Conservation (phyloP, 1,284 basidiomycete species). For the Cutaneotrichosporon sp. region DNA sequence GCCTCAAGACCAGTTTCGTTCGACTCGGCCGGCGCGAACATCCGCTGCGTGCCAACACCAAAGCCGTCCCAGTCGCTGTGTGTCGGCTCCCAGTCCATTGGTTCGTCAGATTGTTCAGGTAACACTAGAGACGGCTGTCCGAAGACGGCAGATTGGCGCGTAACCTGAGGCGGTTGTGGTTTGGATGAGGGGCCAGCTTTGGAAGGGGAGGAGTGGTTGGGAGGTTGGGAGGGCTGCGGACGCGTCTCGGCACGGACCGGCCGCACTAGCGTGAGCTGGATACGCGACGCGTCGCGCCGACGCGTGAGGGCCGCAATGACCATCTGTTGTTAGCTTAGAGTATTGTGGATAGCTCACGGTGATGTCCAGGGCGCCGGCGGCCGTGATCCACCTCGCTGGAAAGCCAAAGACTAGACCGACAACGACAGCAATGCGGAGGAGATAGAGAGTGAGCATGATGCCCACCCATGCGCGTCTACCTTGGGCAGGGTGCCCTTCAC, state of each 20-base stretch:
- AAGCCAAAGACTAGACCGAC: conserved; percentile 3
- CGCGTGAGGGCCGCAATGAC: conserved; percentile 11
- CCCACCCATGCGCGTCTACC: conserved; percentile 41
- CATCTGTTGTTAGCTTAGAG: conserved; percentile 9
- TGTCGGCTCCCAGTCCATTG: conserved; percentile 51
- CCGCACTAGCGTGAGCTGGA: conserved; percentile 13
- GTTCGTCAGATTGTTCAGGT: conserved; percentile 21
- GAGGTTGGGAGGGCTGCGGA: not conserved
- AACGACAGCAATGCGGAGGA: conserved; percentile 7
- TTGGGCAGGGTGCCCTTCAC: conserved; percentile 20
- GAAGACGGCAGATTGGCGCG: conserved; percentile 30
- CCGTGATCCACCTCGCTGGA: not conserved
- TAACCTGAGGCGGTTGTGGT: conserved; percentile 15
- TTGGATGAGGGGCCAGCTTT: not conserved
- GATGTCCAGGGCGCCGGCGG: not conserved
- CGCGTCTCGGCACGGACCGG: conserved; percentile 6
- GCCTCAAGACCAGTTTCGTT: conserved; percentile 48
- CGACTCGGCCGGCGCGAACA: conserved; percentile 32
- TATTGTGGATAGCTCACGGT: conserved; percentile 5
- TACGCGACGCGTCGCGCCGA: conserved; percentile 11
- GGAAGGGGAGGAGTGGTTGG: not conserved
- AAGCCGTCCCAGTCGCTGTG: conserved; percentile 43
- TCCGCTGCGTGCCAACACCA: conserved; percentile 40
- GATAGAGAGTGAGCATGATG: conserved; percentile 18
- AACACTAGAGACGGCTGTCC: conserved; percentile 35